Conservation (phyloP, 78 protist species). For the Cavenderia fasciculata region DNA sequence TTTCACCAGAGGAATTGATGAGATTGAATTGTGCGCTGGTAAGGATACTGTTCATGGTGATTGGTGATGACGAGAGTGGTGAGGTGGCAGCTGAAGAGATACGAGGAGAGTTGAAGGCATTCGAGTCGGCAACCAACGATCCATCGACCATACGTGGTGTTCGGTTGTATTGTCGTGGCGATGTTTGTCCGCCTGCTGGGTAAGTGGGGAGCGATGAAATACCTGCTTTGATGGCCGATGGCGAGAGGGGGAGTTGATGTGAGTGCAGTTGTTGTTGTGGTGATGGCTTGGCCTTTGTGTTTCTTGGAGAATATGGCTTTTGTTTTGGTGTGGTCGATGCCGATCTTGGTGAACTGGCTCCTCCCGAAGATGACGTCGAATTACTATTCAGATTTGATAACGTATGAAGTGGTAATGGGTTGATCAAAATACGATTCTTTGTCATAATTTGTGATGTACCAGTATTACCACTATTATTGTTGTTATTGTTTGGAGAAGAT, state of each 20-base stretch:
- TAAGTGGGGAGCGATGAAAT: background rate
- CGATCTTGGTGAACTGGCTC: constrained; percentile 8
- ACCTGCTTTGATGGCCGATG: background rate
- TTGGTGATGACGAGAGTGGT: background rate
- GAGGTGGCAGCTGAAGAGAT: constrained; percentile 3
- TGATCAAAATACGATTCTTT: no score
- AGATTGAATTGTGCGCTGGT: no score
- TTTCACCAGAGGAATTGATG: no score
- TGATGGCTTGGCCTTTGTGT: background rate
- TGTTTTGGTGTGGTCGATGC: constrained; percentile 1
- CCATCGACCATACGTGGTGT: no score
- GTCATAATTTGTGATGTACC: background rate
- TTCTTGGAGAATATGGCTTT: constrained; percentile 8
- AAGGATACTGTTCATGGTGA: no score
- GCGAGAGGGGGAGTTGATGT: constrained; percentile 15
- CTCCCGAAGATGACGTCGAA: no score
- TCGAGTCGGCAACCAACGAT: no score
- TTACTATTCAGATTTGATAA: background rate
- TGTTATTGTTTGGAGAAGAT: background rate
- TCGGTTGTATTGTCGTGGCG: background rate
- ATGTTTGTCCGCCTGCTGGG: background rate
- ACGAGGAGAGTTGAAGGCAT: no score
- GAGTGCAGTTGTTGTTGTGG: constrained; percentile 10
- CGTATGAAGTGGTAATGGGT: no score
- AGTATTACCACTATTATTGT: background rate